These are phyloP conservation scores for Atalantia buxifolia DNA, from an alignment of 345 rosid genomes.

Conservation along the genomic window DNA sequence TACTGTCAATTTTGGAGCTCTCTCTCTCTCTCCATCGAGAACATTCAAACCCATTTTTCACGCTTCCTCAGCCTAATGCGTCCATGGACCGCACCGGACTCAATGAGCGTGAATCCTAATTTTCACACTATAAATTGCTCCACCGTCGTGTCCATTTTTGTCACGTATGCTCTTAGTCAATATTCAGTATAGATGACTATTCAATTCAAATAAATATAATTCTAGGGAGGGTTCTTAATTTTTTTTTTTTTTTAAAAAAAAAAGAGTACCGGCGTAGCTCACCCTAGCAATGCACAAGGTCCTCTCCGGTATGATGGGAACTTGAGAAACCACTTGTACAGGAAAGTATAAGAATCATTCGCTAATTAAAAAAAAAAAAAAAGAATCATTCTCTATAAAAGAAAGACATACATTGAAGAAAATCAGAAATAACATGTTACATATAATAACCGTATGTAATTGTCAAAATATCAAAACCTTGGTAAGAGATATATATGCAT, in stretches of 20 bases:
- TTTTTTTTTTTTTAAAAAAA: no score
- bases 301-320: conserved; percentile 58
- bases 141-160: no score
- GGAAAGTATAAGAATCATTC: conserved; percentile 68
- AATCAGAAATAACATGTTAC: not conserved
- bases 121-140: no score
- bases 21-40: no score
- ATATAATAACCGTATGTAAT: not conserved
- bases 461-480: not conserved
- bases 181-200: no score
- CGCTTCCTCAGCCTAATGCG: no score
- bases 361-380: no score
- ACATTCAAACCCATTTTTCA: no score
- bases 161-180: no score
- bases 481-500: not conserved
- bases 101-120: no score
- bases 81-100: no score
- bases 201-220: not conserved
- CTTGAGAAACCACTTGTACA: conserved; percentile 66
- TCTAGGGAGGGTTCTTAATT: not conserved
- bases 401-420: conserved; percentile 2
- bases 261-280: conserved; percentile 73
- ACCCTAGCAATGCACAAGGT: conserved; percentile 82
- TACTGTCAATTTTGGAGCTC: no score
- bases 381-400: conserved; percentile 65